Conservation (phyloP, 2,329 filamentous ascomycete species). For the Verticillium albo-atrum region DNA sequence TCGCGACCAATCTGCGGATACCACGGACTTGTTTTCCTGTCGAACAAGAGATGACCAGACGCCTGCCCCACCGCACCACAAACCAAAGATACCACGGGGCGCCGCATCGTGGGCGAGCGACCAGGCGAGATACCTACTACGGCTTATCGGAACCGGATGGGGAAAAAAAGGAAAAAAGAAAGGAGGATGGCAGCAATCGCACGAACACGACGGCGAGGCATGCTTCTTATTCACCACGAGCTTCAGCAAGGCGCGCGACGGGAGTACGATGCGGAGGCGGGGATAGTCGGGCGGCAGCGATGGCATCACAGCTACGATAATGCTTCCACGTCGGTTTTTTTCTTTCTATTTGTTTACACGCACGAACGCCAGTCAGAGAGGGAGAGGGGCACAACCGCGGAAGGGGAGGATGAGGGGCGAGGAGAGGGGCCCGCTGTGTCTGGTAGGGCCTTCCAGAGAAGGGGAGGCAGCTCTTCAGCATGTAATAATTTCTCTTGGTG, state of each 20-base stretch:
- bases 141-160: background rate
- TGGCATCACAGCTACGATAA: conserved; percentile 13
- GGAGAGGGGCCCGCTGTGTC: conserved; percentile 7
- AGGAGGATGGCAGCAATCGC: background rate
- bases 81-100: background rate
- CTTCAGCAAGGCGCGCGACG: background rate
- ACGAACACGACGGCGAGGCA: conserved; percentile 3
- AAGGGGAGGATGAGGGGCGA: conserved; percentile 18
- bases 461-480: conserved; percentile 32
- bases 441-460: conserved; percentile 20
- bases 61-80: background rate
- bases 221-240: background rate
- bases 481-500: conserved; percentile 44
- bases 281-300: background rate
- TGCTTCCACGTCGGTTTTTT: conserved; percentile 13
- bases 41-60: background rate
- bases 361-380: background rate
- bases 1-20: conserved; percentile 1
- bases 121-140: background rate
- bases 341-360: conserved; percentile 1
- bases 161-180: conserved; percentile 1
- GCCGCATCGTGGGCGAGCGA: background rate
- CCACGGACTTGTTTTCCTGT: background rate
- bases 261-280: background rate
- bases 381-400: background rate